Evolutionary conservation across 2,329 filamentous ascomycete genomes (phyloP), one percentile per base, ranked within the genome.

Genomic region (Botrytis pseudocinerea): DNA sequence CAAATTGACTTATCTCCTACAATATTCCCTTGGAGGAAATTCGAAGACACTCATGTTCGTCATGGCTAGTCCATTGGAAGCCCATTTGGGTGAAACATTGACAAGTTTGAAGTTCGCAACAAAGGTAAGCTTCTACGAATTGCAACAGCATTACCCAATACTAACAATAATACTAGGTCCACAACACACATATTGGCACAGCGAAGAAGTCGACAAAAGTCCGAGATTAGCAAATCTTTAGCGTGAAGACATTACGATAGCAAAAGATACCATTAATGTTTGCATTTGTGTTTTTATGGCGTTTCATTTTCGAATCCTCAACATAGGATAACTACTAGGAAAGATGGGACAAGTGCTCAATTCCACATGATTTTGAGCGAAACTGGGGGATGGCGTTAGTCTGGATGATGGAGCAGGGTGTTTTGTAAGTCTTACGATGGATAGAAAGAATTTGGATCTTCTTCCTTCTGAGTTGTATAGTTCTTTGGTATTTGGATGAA

Each of bases 31-130:
- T 12, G 95, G 96, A 6, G 96, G 96, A 25, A 98, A 97, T 82
- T 96, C 92, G 78, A 97, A 98, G 84, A 99, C 96, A 0, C 91
- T 99, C 79, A 99, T 99, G 96, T 97, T 99, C 82, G 94, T 98
- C 81, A 98, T 98, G 95, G 93, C 97, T 73, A 96, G 92, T 78
- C 96, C 96, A 48, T 85, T 98, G 74, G 93, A 97, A 84, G 92
- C 91, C 9, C 96, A 98, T 84, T 85, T 98, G 76, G 92, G 92
- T 79, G 96, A 99, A 86, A 98, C 95, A 4, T 85, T 98, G 81
- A 97, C 95, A 62, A 98, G 94, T 86, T 86, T 99, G 82, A 92
- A 96, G 80, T 99, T 99, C 83, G 96, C 96, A 25, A 97, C 93
- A 48, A 98, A 97, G 88, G 94, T 94, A 82, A 80, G 84, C 80